phyloP scores from a whole-genome alignment of 2,329 filamentous ascomycete species.

The Fusarium begoniae region DNA sequence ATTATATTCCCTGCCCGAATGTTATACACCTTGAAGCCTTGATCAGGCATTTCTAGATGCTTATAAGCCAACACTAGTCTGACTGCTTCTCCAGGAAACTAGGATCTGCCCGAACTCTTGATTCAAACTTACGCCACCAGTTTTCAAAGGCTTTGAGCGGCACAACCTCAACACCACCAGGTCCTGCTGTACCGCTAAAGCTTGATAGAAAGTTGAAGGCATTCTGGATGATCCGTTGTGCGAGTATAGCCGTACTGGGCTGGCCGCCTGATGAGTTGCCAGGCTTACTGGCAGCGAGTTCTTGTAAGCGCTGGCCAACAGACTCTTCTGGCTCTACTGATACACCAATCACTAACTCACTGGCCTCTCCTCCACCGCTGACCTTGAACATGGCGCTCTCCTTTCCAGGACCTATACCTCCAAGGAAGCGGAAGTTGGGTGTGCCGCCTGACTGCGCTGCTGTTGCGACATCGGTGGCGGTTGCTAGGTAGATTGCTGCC shows the following conservation, averaged over 20 bases:
- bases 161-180: slow-evolving; percentile 80
- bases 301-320: slow-evolving; percentile 75
- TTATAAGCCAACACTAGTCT: slow-evolving; percentile 21
- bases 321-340: slow-evolving; percentile 78
- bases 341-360: slow-evolving; percentile 79
- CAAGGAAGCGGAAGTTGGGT: slow-evolving; percentile 82
- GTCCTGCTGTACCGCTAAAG: slow-evolving; percentile 74
- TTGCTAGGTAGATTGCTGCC: slow-evolving; percentile 86
- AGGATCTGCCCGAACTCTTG: slow-evolving; percentile 83
- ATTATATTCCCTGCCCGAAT: neutral
- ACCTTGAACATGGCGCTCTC: slow-evolving; percentile 92
- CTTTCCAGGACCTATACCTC: slow-evolving; percentile 88
- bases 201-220: slow-evolving; percentile 96
- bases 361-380: slow-evolving; percentile 47
- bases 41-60: neutral
- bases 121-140: slow-evolving; percentile 98
- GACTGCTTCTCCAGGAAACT: slow-evolving; percentile 79
- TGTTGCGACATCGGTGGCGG: slow-evolving; percentile 55
- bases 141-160: slow-evolving; percentile 95
- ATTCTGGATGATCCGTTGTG: slow-evolving; percentile 94
- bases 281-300: slow-evolving; percentile 55
- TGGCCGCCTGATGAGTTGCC: slow-evolving; percentile 43
- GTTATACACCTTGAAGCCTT: neutral
- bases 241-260: slow-evolving; percentile 78
- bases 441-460: slow-evolving; percentile 52